Evolutionary conservation across 129 eudicot species (phyloP).

Genomic region (Silybum marianum): DNA sequence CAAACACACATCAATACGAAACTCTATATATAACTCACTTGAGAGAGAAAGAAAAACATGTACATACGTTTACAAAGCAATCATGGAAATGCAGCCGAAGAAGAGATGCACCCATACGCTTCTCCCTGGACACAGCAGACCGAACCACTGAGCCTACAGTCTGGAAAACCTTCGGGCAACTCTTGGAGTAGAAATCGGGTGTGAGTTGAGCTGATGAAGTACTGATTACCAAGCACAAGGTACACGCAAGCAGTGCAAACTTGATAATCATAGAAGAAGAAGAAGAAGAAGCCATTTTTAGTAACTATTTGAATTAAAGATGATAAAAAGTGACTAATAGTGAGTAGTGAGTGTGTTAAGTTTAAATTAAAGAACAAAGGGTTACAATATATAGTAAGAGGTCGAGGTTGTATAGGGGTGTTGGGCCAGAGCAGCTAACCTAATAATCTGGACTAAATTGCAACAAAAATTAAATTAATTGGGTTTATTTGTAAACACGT

Average conservation of each 20-base stretch:
- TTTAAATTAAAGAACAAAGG: slow-evolving; percentile 1
- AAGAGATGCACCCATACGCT: slow-evolving; percentile 37
- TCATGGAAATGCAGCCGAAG: slow-evolving; percentile 45
- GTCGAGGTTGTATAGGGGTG: background rate
- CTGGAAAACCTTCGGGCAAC: slow-evolving; percentile 51
- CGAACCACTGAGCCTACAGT: slow-evolving; percentile 38
- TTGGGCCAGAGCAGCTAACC: slow-evolving; percentile 35
- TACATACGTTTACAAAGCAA: slow-evolving; percentile 39
- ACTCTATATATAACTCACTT: background rate
- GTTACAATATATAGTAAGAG: slow-evolving; percentile 21
- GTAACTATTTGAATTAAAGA: background rate
- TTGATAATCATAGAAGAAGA: slow-evolving; percentile 21
- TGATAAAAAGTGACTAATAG: background rate
- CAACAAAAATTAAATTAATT: background rate
- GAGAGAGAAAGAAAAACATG: background rate
- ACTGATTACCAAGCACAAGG: slow-evolving; percentile 32
- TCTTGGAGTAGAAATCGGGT: slow-evolving; percentile 43
- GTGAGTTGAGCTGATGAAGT: slow-evolving; percentile 48
- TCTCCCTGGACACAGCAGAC: slow-evolving; percentile 37
- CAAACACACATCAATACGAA: background rate
- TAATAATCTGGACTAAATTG: slow-evolving; percentile 19
- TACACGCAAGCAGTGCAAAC: slow-evolving; percentile 29
- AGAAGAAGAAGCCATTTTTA: slow-evolving; percentile 21
- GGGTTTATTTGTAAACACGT: slow-evolving; percentile 10
- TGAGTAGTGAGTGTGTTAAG: slow-evolving; percentile 26